Evolutionary conservation across 352 stramenopile species (phyloP).

Genomic region (Thalassiosira hispida): DNA sequence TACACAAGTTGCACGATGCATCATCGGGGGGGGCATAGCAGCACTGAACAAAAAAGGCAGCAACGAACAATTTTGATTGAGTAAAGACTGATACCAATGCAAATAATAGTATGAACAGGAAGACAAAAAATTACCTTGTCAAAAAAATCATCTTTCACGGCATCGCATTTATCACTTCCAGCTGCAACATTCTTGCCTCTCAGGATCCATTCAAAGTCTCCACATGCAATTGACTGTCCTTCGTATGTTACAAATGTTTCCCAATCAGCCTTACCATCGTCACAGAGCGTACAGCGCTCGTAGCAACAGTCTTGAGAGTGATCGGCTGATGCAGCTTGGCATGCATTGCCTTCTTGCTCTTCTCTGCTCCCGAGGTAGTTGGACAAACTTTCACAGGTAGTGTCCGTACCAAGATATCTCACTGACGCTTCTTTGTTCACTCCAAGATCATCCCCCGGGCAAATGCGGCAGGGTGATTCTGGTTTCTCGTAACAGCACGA

Average conservation of each 20-base stretch:
- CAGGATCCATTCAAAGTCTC: slow-evolving; percentile 69
- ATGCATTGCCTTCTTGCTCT: slow-evolving; percentile 54
- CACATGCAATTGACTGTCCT: slow-evolving; percentile 55
- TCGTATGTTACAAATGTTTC: slow-evolving; percentile 63
- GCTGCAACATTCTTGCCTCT: slow-evolving; percentile 40
- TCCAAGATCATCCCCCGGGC: slow-evolving; percentile 35
- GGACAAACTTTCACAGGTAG: slow-evolving; percentile 59
- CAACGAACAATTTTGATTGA: neutral
- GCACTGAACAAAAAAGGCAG: slow-evolving; percentile 34
- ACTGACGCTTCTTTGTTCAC: slow-evolving; percentile 46
- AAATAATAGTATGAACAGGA: neutral
- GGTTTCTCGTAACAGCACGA: slow-evolving; percentile 60
- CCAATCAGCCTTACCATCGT: slow-evolving; percentile 61
- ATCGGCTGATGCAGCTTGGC: slow-evolving; percentile 36
- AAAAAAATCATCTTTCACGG: slow-evolving; percentile 57
- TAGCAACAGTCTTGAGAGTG: slow-evolving; percentile 58
- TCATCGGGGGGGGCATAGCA: slow-evolving; percentile 56
- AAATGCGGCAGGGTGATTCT: slow-evolving; percentile 59
- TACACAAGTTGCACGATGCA: slow-evolving; percentile 61
- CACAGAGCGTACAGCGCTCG: slow-evolving; percentile 60
- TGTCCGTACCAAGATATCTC: slow-evolving; percentile 59
- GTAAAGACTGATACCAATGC: neutral
- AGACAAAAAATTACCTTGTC: slow-evolving; percentile 34
- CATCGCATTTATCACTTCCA: slow-evolving; percentile 48
- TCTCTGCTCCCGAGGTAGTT: slow-evolving; percentile 65